Evolutionary conservation across 371 early-diverging fungal genomes (phyloP), one percentile per base, ranked within the genome.

Genomic region (Syncephalastrum monosporum): DNA sequence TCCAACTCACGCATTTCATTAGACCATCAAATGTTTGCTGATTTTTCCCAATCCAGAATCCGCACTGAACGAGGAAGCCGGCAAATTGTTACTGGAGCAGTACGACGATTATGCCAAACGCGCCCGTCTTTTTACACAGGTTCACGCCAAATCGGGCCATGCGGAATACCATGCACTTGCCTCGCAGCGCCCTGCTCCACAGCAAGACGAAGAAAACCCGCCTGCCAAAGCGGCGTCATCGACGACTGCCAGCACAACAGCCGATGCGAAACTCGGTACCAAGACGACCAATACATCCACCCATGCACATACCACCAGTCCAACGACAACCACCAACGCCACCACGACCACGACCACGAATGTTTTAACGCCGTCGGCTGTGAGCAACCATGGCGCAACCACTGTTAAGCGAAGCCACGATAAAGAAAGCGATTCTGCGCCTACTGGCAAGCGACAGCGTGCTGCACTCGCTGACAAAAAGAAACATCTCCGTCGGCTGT

Each of bases 21-120:
- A 92, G 85, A 91, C 92, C 0, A 84, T 96, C 61, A 93, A 93
- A 61, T 94, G 95, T 69, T 68, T 96, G 46, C 72, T 96, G 57
- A 93, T 95, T 54, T 88, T 82, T n/a, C 96, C 96, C 10, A 96
- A 95, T 63, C 87, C 95, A 24, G 95, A 96, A 63, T 92, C 93
- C 0, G 95, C 95, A 15, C 73, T 96, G 54, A 96, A 96, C 58
- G 94, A 94, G 63, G 95, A 95, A 60, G 95, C 95, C 0, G 96
- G 93, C 4, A 79, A 81, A 38, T 75, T 92, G 38, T 77, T 95
- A n/a, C 67, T 95, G 42, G 96, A 94, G 53, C 84, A 84, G 17
- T 94, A 94, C 59, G 89, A 86, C 2, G 87, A 85, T 47, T 96
- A 91, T 66, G 88, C 89, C 4, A 81, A 81, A 43, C 85, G 85